Percentiles rank a stretch among this genome's conserved stretches.
Evolutionary conservation across 352 stramenopile genomes (phyloP).

Genomic region (Pythium pyrilobum): DNA sequence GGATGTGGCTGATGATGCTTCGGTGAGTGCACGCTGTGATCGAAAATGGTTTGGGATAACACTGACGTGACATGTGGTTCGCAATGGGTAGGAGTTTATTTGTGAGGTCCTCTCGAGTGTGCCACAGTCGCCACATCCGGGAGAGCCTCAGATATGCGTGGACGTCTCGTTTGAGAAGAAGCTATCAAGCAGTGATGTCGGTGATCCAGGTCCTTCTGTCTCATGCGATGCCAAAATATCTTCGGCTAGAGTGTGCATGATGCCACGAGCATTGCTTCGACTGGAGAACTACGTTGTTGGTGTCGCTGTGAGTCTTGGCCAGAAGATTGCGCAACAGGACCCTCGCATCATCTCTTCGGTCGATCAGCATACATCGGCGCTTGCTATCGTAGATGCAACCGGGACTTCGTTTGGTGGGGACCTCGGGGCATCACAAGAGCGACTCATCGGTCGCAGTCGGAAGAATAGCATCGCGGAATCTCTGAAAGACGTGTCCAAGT

Average conservation of each 20-base stretch:
- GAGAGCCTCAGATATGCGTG: too few relatives aligned
- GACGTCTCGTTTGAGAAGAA: too few relatives aligned
- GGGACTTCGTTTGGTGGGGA: not conserved
- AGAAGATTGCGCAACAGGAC: slow-evolving; percentile 22
- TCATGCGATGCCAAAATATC: not conserved
- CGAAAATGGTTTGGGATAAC: too few relatives aligned
- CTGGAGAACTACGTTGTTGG: slow-evolving; percentile 20
- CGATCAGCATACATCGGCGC: slow-evolving; percentile 8
- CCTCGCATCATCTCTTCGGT: slow-evolving; percentile 16
- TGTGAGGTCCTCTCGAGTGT: too few relatives aligned
- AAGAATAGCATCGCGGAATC: slow-evolving; percentile 57
- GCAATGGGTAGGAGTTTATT: too few relatives aligned
- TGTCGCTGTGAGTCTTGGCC: slow-evolving; percentile 5
- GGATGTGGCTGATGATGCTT: too few relatives aligned
- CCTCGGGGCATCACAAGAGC: slow-evolving; percentile 9
- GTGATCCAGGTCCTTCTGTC: not conserved
- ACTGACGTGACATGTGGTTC: too few relatives aligned
- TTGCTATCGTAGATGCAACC: slow-evolving; percentile 1
- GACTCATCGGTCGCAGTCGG: slow-evolving; percentile 18
- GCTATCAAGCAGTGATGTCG: too few relatives aligned
- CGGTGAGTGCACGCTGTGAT: too few relatives aligned
- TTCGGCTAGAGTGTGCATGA: slow-evolving; percentile 10
- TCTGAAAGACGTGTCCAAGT: slow-evolving; percentile 29
- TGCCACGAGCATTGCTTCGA: slow-evolving; percentile 18
- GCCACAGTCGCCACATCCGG: too few relatives aligned